Conservation (phyloP, 1,284 basidiomycete species). For the Sphaerobolus stellatus region DNA sequence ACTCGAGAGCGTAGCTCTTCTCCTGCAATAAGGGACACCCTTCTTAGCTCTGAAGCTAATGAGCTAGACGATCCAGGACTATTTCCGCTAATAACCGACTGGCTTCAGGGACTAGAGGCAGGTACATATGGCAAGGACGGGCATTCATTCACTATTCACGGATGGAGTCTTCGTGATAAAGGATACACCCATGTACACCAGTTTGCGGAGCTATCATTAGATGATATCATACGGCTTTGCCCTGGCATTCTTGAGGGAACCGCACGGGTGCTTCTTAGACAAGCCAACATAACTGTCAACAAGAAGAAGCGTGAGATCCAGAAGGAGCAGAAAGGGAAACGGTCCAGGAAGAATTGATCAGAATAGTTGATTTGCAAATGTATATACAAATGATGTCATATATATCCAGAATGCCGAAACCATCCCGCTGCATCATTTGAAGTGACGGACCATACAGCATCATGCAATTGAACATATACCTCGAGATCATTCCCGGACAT, state of each 20-base stretch:
- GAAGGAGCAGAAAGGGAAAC: background rate
- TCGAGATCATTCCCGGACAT: background rate
- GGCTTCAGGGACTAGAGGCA: background rate
- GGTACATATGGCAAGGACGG: background rate
- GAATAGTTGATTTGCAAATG: background rate
- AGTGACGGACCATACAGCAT: slow-evolving; percentile 6
- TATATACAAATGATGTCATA: background rate
- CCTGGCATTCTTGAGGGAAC: background rate
- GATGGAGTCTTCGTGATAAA: background rate
- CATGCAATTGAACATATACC: background rate
- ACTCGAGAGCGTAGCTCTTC: too few species aligned
- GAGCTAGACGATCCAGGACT: background rate
- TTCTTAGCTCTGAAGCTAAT: background rate
- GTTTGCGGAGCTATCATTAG: background rate
- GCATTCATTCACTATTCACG: background rate
- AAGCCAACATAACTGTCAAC: too few species aligned
- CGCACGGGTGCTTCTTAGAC: background rate
- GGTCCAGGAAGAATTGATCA: background rate
- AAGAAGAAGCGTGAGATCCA: too few species aligned
- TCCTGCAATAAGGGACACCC: too few species aligned
- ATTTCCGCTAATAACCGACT: background rate
- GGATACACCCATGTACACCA: background rate
- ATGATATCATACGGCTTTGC: background rate
- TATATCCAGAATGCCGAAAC: background rate
- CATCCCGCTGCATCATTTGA: background rate